A percentile compares a stretch with the other conserved stretches of the same genome.
Conservation (phyloP, 78 protist species). For the Dictyostelium citrinum region DNA sequence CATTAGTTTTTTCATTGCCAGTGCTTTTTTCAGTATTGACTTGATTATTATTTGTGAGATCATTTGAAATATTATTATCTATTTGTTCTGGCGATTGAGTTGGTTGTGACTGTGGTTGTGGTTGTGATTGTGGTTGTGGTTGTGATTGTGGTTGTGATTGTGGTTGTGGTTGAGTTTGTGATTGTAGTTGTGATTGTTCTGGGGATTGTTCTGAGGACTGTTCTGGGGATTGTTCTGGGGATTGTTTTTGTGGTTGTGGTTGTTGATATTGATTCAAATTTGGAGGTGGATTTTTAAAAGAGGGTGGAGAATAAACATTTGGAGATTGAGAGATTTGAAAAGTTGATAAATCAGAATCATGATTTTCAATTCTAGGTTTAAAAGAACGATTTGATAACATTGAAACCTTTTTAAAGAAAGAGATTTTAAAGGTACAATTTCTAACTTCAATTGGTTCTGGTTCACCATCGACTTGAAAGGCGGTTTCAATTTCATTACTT, state of each 20-base stretch:
- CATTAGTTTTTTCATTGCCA: too few species aligned
- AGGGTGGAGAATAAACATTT: not conserved
- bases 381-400: slow-evolving; percentile 12
- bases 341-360: not conserved
- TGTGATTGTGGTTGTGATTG: not conserved
- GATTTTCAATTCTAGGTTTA: slow-evolving; percentile 8
- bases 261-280: not conserved
- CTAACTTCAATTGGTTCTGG: slow-evolving; percentile 39
- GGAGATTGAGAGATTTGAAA: not conserved
- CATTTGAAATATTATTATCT: not conserved
- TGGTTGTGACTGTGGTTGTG: not conserved
- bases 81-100: not conserved
- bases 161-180: too few species aligned
- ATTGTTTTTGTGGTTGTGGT: not conserved
- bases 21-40: not conserved
- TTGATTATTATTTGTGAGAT: not conserved
- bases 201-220: not conserved
- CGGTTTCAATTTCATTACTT: not conserved
- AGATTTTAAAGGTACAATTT: not conserved
- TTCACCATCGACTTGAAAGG: slow-evolving; percentile 75
- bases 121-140: not conserved
- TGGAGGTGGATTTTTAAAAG: not conserved
- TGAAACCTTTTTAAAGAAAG: slow-evolving; percentile 21
- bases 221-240: not conserved
- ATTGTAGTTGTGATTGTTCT: not conserved